phyloP scores from a whole-genome alignment of 257 asterid species.

The Salvia rosmarinus region DNA sequence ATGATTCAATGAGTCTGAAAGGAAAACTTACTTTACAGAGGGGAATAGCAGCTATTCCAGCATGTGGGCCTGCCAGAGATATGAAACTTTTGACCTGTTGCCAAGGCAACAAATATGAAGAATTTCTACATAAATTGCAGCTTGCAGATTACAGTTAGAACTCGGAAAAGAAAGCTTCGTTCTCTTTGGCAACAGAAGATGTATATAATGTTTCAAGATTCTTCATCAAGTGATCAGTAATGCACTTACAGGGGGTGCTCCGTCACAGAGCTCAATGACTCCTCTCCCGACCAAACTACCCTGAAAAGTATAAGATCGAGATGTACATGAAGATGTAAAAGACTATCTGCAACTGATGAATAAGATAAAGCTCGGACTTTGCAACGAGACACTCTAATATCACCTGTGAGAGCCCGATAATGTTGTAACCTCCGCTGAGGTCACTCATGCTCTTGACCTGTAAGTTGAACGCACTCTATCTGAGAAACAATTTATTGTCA shows the following conservation, averaged over 20 bases:
- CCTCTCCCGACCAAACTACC: constrained; percentile 93
- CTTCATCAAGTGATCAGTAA: constrained; percentile 22
- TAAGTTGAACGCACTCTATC: constrained; percentile 36
- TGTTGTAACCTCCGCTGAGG: constrained; percentile 74
- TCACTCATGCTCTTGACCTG: constrained; percentile 80
- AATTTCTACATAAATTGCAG: background rate
- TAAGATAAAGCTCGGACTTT: constrained; percentile 18
- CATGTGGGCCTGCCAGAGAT: constrained; percentile 96
- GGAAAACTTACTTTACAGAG: constrained; percentile 72
- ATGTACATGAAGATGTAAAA: background rate
- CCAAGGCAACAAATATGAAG: constrained; percentile 17
- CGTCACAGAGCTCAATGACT: constrained; percentile 76
- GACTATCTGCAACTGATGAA: constrained; percentile 16
- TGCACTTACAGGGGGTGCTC: constrained; percentile 81
- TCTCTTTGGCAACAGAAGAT: too few relatives aligned
- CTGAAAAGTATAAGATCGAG: constrained; percentile 42
- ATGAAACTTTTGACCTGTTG: constrained; percentile 79
- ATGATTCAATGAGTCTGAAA: background rate
- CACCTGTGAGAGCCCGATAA: constrained; percentile 87
- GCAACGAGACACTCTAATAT: background rate
- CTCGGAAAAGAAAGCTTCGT: too few relatives aligned
- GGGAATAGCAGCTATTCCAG: constrained; percentile 89
- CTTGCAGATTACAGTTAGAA: background rate
- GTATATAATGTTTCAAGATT: background rate
- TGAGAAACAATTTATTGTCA: constrained; percentile 37